Percentiles rank a stretch among this genome's conserved stretches.
phyloP scores from a whole-genome alignment of 23 red algal genomes.

The Gracilariopsis chorda region DNA sequence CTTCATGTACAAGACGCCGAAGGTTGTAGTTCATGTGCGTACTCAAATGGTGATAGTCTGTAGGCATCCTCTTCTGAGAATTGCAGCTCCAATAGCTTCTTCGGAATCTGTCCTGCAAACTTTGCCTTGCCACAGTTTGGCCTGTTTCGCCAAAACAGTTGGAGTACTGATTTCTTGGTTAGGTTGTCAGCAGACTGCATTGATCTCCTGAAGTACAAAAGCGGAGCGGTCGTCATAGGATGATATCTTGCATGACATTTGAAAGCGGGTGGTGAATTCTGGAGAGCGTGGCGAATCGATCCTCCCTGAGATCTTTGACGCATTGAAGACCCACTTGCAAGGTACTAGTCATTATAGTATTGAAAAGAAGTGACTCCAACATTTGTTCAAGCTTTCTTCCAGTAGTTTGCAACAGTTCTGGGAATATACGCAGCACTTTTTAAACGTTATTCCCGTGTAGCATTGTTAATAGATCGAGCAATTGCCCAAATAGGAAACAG shows the following conservation, averaged over 20 bases:
- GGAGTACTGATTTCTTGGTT: not conserved
- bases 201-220: slow-evolving; percentile 40
- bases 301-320: slow-evolving; percentile 13
- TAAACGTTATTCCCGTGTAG: too few relatives aligned
- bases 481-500: too few relatives aligned
- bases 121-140: slow-evolving; percentile 47
- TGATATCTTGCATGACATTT: slow-evolving; percentile 4
- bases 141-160: slow-evolving; percentile 41
- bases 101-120: slow-evolving; percentile 69
- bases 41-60: slow-evolving; percentile 67
- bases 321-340: not conserved
- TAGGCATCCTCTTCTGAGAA: slow-evolving; percentile 61
- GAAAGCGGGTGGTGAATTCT: slow-evolving; percentile 51
- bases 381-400: not conserved
- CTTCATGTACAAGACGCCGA: too few relatives aligned
- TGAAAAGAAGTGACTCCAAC: slow-evolving; percentile 19
- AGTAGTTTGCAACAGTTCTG: not conserved
- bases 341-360: slow-evolving; percentile 61
- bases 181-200: not conserved
- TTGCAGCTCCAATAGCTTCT: slow-evolving; percentile 47
- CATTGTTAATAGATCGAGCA: too few relatives aligned
- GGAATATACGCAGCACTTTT: too few relatives aligned
- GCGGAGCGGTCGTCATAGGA: not conserved
- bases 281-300: slow-evolving; percentile 3
- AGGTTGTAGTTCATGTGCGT: slow-evolving; percentile 73